These are phyloP conservation scores for Trichoderma citrinoviride DNA, from an alignment of 2,329 filamentous ascomycete genomes.

Conservation along the genomic window DNA sequence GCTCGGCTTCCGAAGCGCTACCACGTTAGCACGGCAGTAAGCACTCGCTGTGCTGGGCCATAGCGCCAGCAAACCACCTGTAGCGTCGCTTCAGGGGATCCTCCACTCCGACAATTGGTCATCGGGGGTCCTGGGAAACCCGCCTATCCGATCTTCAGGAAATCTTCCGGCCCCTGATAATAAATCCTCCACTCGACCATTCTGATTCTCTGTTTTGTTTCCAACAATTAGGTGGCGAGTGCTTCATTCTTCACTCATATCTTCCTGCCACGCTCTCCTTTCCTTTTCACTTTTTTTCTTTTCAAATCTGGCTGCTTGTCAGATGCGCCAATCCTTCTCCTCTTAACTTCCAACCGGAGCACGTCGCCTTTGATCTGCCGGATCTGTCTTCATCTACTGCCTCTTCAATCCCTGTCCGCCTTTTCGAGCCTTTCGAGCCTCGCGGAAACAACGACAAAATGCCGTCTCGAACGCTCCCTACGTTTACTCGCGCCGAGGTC, in stretches of 20 bases:
- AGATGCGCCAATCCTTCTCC: constrained; percentile 1
- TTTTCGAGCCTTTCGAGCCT: constrained; percentile 14
- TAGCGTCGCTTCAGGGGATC: constrained; percentile 27
- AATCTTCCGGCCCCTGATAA: constrained; percentile 13
- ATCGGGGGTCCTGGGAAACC: constrained; percentile 7
- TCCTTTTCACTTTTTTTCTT: neutral
- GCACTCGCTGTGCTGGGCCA: no score
- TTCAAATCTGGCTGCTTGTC: neutral
- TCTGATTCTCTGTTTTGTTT: neutral
- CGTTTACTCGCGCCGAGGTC: constrained; percentile 77
- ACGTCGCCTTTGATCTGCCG: neutral
- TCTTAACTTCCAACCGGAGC: neutral
- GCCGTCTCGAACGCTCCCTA: constrained; percentile 79
- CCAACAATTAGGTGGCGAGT: neutral
- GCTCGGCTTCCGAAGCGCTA: constrained; percentile 18
- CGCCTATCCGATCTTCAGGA: constrained; percentile 14
- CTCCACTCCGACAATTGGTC: constrained; percentile 28
- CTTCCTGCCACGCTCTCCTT: neutral
- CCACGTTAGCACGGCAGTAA: neutral
- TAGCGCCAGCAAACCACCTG: neutral
- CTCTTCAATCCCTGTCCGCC: constrained; percentile 15
- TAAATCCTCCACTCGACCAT: neutral
- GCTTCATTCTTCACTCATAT: neutral
- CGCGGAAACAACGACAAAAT: constrained; percentile 45
- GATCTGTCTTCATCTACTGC: constrained; percentile 22